Evolutionary conservation across 177 flowering plant species (phyloP), one percentile per base, ranked within the genome.

Genomic region (Vitis hybrid): DNA sequence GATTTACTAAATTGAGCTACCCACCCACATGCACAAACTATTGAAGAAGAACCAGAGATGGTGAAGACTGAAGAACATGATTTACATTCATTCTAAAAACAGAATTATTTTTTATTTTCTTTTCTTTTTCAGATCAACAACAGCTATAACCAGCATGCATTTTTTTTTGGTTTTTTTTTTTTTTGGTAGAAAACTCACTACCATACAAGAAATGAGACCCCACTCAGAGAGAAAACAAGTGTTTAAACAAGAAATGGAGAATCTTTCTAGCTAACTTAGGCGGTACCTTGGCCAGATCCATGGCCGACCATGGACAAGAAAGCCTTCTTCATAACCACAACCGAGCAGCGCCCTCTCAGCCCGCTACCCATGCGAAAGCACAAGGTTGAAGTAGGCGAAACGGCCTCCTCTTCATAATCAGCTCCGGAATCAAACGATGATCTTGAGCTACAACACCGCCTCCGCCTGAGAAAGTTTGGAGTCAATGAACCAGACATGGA

Each of bases 341-440:
- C 57, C 8, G 72, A 70, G 15, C 64, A 72, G 59, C 80, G 76
- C 13, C 78, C 73, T 57, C 72, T 51, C 18, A 50, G 56, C 15
- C 70, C 61, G 12, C 45, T 48, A 1, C 73, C 51, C 11, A 59
- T 4, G 6, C 79, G 73, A 61, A 81, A 81, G 57, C 87, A 78
- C 50, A 76, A 10, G 45, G 78, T 65, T 14, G 83, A 70, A 64
- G 73, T 74, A 11, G 79, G 83, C 30, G 83, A 75, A 15, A 51
- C 13, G 8, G 10, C 62, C 2, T 12, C 72, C 11, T 60, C 73
- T 15, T 76, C 80, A 6, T 80, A 79, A 34, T 75, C 78, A 4
- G n/a, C 75, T 34, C 59, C 66, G 1, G 74, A 76, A 62, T 80
- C 76, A 26, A 80, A 78, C 1, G 85, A 84, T 15, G 78, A 80